Conservation (phyloP, 352 stramenopile genomes). For the Albugo laibachii region DNA sequence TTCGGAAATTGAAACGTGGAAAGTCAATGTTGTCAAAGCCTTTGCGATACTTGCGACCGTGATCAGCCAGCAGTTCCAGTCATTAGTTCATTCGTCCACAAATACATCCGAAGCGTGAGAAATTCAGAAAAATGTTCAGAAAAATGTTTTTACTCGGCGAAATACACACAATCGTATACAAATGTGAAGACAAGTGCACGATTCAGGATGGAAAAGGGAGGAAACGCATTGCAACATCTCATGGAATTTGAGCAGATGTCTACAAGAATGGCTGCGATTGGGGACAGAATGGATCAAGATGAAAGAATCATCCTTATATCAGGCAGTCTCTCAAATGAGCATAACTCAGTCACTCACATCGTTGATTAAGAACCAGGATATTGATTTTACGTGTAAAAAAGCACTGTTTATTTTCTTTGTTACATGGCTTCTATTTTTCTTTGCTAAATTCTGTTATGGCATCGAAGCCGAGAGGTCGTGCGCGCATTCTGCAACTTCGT, state of each 20-base stretch:
- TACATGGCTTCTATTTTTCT: too few relatives aligned
- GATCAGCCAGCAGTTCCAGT: slow-evolving; percentile 1
- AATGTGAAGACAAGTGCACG: slow-evolving; percentile 8
- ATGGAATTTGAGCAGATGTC: slow-evolving; percentile 10
- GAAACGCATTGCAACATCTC: slow-evolving; percentile 8
- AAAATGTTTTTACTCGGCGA: slow-evolving; percentile 7
- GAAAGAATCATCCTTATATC: too few relatives aligned
- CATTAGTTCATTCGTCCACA: slow-evolving; percentile 3
- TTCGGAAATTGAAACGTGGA: slow-evolving; percentile 1
- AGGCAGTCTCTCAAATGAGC: too few relatives aligned
- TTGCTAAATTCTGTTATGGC: too few relatives aligned
- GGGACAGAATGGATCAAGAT: neutral
- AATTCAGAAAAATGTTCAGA: slow-evolving; percentile 1
- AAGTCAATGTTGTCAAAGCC: neutral
- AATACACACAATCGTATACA: slow-evolving; percentile 10
- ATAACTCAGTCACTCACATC: too few relatives aligned
- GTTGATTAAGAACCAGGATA: too few relatives aligned
- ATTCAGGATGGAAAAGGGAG: slow-evolving; percentile 3
- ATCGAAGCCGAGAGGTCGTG: too few relatives aligned
- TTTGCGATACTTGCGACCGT: neutral
- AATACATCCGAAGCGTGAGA: slow-evolving; percentile 5
- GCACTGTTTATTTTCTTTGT: too few relatives aligned
- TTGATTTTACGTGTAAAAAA: too few relatives aligned
- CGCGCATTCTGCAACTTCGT: too few relatives aligned
- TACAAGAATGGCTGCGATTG: slow-evolving; percentile 4